These are phyloP conservation scores for Incumbomyces delicatus DNA, from an alignment of 2,329 filamentous ascomycete species.

Conservation along the genomic window DNA sequence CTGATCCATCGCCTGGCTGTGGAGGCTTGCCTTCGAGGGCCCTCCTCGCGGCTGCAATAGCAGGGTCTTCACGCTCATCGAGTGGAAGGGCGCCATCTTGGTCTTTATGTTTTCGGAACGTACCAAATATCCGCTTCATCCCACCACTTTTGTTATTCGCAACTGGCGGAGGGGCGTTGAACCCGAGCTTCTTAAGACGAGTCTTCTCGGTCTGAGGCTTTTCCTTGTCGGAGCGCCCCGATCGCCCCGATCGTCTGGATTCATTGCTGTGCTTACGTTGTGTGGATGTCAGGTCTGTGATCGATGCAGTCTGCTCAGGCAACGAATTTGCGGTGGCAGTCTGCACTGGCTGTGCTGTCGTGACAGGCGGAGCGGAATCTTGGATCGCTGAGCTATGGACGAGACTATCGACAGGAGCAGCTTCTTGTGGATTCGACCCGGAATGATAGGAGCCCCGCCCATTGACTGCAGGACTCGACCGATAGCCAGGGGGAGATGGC, in stretches of 20 bases:
- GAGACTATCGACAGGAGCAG: conserved; percentile 5
- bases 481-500: conserved; percentile 10
- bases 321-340: not conserved
- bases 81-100: conserved; percentile 7
- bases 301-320: not conserved
- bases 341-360: not conserved
- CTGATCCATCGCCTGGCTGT: conserved; percentile 10
- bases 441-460: conserved; percentile 5
- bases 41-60: conserved; percentile 18
- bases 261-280: conserved; percentile 1
- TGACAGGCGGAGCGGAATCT: not conserved
- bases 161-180: conserved; percentile 6
- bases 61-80: conserved; percentile 12
- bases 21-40: conserved; percentile 20
- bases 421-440: conserved; percentile 1
- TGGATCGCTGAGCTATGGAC: not conserved
- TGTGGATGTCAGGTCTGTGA: conserved; percentile 2
- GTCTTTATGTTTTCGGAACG: conserved; percentile 14
- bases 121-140: conserved; percentile 19
- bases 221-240: not conserved
- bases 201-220: conserved; percentile 1
- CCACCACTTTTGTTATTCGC: conserved; percentile 12
- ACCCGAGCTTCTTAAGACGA: conserved; percentile 6
- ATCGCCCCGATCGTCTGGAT: conserved; percentile 1
- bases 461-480: conserved; percentile 8